These are phyloP conservation scores for Cryphonectria nitschkei DNA, from an alignment of 2,329 filamentous ascomycete genomes.

Conservation along the genomic window DNA sequence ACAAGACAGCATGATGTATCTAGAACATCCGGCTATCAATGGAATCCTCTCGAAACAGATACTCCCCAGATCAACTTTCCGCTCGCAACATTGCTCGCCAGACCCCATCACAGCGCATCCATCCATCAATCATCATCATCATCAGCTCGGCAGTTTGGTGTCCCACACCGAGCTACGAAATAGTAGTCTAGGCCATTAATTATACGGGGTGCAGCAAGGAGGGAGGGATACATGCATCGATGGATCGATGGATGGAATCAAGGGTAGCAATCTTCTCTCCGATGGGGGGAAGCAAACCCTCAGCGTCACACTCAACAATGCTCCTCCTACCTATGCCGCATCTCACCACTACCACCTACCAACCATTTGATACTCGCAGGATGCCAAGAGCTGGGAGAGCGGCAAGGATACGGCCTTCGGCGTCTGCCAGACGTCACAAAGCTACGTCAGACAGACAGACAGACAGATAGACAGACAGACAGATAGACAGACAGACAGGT, in stretches of 20 bases:
- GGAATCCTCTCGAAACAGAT: background rate
- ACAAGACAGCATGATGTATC: background rate
- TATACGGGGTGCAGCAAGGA: background rate
- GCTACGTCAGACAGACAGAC: no score
- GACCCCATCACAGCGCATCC: background rate
- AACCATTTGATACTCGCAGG: background rate
- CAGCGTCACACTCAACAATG: background rate
- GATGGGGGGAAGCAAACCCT: background rate
- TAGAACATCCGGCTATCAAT: background rate
- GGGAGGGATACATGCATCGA: no score
- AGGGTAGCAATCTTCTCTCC: background rate
- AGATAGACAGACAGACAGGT: no score
- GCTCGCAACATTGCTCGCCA: slow-evolving; percentile 6
- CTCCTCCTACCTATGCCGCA: background rate
- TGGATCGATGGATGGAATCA: background rate
- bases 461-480: no score
- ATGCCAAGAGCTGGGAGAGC: background rate
- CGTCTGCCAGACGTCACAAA: background rate
- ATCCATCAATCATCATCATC: background rate
- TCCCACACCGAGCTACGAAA: slow-evolving; percentile 8
- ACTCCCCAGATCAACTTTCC: background rate
- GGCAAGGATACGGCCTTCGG: background rate
- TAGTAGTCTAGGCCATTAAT: background rate
- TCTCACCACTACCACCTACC: background rate
- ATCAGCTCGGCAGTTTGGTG: background rate